Evolutionary conservation across 371 early-diverging fungal species (phyloP).

Genomic region (Lichtheimia hyalospora): DNA sequence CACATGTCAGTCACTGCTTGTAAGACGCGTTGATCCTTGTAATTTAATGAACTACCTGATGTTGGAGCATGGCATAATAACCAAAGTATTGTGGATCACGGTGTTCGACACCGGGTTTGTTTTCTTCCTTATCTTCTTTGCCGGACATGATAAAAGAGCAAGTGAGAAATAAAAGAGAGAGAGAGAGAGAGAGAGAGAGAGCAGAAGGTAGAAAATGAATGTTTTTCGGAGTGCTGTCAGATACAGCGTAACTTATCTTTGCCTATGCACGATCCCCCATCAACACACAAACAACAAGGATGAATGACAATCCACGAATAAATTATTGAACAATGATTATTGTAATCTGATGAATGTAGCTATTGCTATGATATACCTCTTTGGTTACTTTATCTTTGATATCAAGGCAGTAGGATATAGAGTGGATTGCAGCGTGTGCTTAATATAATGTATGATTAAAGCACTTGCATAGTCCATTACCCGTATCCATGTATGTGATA

Average conservation of each 20-base stretch:
- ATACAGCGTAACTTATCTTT: background rate
- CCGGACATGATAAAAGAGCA: background rate
- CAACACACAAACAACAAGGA: too few relatives aligned
- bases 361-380: too few relatives aligned
- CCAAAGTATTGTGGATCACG: conserved; percentile 86
- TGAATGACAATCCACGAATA: too few relatives aligned
- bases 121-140: conserved; percentile 4
- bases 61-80: conserved; percentile 94
- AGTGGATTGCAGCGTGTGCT: too few relatives aligned
- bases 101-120: conserved; percentile 56
- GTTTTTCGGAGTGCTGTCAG: background rate
- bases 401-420: too few relatives aligned
- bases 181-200: background rate
- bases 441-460: too few relatives aligned
- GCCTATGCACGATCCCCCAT: too few relatives aligned
- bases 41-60: conserved; percentile 69
- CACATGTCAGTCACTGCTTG: background rate
- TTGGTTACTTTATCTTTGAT: too few relatives aligned
- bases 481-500: too few relatives aligned
- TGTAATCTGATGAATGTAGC: too few relatives aligned
- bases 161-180: background rate
- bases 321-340: too few relatives aligned
- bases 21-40: background rate
- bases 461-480: too few relatives aligned
- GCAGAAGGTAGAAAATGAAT: background rate